Evolutionary conservation across 495 filamentous ascomycete species (phyloP).

Genomic region (Hyaloscypha variabilis): DNA sequence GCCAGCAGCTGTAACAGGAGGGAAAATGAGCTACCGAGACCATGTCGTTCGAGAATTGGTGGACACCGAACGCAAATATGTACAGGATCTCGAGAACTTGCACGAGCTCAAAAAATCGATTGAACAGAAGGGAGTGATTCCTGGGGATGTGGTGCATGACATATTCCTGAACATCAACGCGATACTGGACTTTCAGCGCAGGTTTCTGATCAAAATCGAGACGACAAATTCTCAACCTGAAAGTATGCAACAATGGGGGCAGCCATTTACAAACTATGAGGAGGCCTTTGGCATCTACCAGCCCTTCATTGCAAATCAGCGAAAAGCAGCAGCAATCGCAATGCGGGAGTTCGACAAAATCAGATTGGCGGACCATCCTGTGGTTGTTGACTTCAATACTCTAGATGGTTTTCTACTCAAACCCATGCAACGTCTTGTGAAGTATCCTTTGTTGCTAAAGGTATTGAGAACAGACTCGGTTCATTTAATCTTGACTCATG

Average conservation of each 20-base stretch:
- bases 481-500: neutral
- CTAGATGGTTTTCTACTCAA: slow-evolving; percentile 92
- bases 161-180: slow-evolving; percentile 96
- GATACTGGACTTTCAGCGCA: slow-evolving; percentile 90
- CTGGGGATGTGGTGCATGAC: slow-evolving; percentile 88
- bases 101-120: slow-evolving; percentile 90
- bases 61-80: slow-evolving; percentile 94
- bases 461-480: slow-evolving; percentile 46
- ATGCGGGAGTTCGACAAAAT: slow-evolving; percentile 66
- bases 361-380: slow-evolving; percentile 51
- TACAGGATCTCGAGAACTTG: slow-evolving; percentile 94
- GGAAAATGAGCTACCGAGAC: slow-evolving; percentile 76
- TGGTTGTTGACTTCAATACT: slow-evolving; percentile 60
- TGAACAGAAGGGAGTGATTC: slow-evolving; percentile 82
- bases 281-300: slow-evolving; percentile 89
- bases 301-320: slow-evolving; percentile 94
- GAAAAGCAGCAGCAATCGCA: slow-evolving; percentile 64
- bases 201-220: slow-evolving; percentile 93
- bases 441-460: slow-evolving; percentile 89
- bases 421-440: slow-evolving; percentile 92
- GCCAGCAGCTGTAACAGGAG: slow-evolving; percentile 46
- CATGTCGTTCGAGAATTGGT: slow-evolving; percentile 89
- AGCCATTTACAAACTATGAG: slow-evolving; percentile 74
- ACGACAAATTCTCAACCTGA: slow-evolving; percentile 85
- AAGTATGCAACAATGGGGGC: slow-evolving; percentile 86